Conservation (phyloP, 495 filamentous ascomycete species). For the Podospora pseudocomata region DNA sequence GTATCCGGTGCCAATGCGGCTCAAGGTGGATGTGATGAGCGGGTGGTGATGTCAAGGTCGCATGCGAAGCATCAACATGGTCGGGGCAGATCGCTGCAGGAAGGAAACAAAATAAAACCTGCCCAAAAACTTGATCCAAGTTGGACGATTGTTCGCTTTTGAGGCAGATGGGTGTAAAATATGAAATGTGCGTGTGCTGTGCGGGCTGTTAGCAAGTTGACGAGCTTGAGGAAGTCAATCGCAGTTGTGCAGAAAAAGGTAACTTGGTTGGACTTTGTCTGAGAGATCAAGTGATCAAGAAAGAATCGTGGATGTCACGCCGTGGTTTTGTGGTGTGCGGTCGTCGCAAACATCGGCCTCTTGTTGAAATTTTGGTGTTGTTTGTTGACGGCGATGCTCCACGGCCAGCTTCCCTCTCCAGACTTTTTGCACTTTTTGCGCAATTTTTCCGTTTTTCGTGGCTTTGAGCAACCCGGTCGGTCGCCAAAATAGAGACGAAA, state of each 20-base stretch:
- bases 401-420: background rate
- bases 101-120: slow-evolving; percentile 1
- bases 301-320: background rate
- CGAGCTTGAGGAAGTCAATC: background rate
- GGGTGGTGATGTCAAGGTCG: slow-evolving; percentile 9
- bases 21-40: slow-evolving; percentile 3
- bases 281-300: background rate
- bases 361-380: background rate
- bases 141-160: background rate
- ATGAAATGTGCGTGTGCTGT: background rate
- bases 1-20: background rate
- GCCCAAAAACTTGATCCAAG: background rate
- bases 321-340: background rate
- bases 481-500: background rate
- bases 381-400: slow-evolving; percentile 6
- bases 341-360: background rate
- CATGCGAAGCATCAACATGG: slow-evolving; percentile 4
- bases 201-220: slow-evolving; percentile 1
- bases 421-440: slow-evolving; percentile 1
- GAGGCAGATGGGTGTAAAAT: background rate
- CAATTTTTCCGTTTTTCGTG: slow-evolving; percentile 4
- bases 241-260: background rate
- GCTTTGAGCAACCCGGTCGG: background rate
- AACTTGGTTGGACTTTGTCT: background rate
- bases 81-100: slow-evolving; percentile 1